Percentiles rank a stretch among this genome's conserved stretches.
These are phyloP conservation scores for Coelastrella sp. DNA, from an alignment of 139 green algal species.

Conservation along the genomic window DNA sequence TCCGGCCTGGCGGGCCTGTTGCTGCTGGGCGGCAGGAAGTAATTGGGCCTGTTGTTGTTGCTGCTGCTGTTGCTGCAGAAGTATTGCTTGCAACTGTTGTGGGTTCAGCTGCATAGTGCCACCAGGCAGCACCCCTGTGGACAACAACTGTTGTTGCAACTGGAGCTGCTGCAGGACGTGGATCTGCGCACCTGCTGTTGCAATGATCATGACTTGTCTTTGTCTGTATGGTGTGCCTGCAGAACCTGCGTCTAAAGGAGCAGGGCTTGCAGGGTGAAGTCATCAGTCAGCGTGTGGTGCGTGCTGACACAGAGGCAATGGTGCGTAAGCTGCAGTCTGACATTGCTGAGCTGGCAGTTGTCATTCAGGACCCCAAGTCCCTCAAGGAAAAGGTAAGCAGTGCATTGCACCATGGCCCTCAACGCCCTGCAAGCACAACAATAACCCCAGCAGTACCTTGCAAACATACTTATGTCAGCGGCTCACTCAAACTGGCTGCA, in stretches of 20 bases:
- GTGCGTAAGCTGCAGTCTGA: slow-evolving; percentile 53
- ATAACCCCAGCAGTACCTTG: too few relatives aligned
- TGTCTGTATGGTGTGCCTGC: too few relatives aligned
- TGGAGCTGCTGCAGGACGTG: background rate
- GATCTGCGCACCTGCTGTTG: background rate
- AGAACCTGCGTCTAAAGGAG: slow-evolving; percentile 79
- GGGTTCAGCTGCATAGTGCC: background rate
- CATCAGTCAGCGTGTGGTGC: background rate
- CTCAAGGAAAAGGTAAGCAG: slow-evolving; percentile 82
- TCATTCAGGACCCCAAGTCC: slow-evolving; percentile 81
- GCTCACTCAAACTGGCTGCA: too few relatives aligned
- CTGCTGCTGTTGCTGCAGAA: background rate
- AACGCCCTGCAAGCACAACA: too few relatives aligned
- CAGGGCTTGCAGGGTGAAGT: slow-evolving; percentile 72
- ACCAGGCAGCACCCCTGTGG: background rate
- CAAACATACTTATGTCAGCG: too few relatives aligned
- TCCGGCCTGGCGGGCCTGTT: background rate
- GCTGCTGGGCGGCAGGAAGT: slow-evolving; percentile 6
- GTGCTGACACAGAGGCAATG: slow-evolving; percentile 16
- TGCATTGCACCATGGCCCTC: too few relatives aligned
- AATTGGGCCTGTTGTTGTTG: background rate
- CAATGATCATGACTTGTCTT: too few relatives aligned
- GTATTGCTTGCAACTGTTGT: background rate
- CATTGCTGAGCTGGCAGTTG: slow-evolving; percentile 65
- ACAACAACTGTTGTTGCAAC: background rate